Conservation (phyloP, 1,139 yeast genomes). For the Wickerhamomyces sp. region DNA sequence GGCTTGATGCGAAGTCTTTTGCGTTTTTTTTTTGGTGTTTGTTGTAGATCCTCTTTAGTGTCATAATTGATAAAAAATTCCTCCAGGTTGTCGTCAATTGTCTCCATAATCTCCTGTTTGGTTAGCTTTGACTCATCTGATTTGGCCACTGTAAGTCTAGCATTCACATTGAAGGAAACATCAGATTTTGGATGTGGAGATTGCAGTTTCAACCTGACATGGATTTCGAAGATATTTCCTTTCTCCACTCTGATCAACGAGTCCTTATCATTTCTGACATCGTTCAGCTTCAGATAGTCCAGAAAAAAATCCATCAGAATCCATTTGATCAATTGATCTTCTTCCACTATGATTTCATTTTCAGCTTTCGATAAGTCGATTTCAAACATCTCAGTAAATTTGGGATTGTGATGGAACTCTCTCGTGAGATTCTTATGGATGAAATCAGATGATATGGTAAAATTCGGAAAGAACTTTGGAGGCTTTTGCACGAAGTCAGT, state of each 20-base stretch:
- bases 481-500: background rate
- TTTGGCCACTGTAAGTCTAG: slow-evolving; percentile 6
- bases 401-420: too few species aligned
- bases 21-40: slow-evolving; percentile 1
- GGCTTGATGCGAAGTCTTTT: slow-evolving; percentile 6
- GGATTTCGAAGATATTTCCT: slow-evolving; percentile 11
- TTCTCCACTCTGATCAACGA: background rate
- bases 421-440: slow-evolving; percentile 6
- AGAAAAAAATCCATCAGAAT: slow-evolving; percentile 8
- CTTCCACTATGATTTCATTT: slow-evolving; percentile 2
- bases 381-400: background rate
- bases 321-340: slow-evolving; percentile 5
- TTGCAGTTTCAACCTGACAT: slow-evolving; percentile 8
- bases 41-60: background rate
- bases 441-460: slow-evolving; percentile 2
- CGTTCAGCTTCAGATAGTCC: slow-evolving; percentile 7
- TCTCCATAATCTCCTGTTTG: slow-evolving; percentile 5
- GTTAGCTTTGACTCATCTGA: slow-evolving; percentile 9
- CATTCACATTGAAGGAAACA: slow-evolving; percentile 2
- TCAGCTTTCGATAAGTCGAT: background rate
- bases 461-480: slow-evolving; percentile 4
- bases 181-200: background rate
- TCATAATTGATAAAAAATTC: slow-evolving; percentile 4
- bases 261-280: slow-evolving; percentile 2
- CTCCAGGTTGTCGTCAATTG: slow-evolving; percentile 5